Base-by-base conservation (phyloP, 2,329 filamentous ascomycete genomes). In the Cercospora beticola region DNA sequence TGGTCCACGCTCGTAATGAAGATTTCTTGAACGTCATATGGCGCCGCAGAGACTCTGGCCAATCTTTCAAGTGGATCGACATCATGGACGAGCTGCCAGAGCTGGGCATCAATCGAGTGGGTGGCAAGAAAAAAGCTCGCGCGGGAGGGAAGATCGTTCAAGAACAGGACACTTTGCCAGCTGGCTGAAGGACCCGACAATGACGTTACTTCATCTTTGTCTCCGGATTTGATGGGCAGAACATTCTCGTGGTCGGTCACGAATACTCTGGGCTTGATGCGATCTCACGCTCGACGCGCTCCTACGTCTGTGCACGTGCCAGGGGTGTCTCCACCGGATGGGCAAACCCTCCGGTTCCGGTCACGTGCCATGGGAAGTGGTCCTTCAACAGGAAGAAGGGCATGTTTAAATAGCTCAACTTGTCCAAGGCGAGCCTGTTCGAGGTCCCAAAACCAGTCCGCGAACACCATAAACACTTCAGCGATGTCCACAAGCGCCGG, bases 61-160 rank as follows among this genome's bases (percentile, higher is more conserved):
- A n/a, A 3, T 49, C 49, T 12, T 67, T 60, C 23, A 67, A 59
- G 30, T 67, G 65, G 65, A 43, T 67, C 14, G 49, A 63, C 9
- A 43, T 64, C 10, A 46, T 63, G 33, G 33, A 64, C 40, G 6
- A 59, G 21, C 28, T 67, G n/a, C 65, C 65, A 9, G 16, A 31
- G 3, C 31, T 66, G 4, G 23, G 43, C 30, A 18, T 66, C 43
- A 66, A 66, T 56, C 64, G 60, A 43, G 64, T 66, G 3, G 64
- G 64, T 43, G 36, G 36, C 36, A 43, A 16, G 36, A 43, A 43
- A 7, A n/a, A 8, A 8, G 16, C 16, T n/a, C 36, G 6, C 16
- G 16, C 26, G 7, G 12, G 9, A 7, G 52, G 4, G n/a, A 65
- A 61, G 23, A 57, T 5, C 49, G 26, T 16, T 30, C 30, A 5